Evolutionary conservation across 257 asterid species (phyloP), one percentile per base, ranked within the genome.

Genomic region (Scutellaria baicalensis): DNA sequence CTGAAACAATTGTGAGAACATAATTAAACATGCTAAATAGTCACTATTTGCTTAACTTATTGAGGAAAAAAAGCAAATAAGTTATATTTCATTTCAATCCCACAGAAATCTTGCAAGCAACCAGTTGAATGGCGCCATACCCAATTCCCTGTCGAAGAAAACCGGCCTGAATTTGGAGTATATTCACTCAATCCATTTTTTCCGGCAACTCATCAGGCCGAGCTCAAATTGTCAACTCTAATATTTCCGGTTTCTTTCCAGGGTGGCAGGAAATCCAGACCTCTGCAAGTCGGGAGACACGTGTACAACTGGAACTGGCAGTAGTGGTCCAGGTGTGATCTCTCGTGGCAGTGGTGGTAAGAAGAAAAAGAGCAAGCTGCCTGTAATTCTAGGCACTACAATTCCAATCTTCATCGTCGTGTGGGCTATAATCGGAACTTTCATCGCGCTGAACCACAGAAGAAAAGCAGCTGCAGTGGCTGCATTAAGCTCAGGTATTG

Each of bases 71-170:
- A 67, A n/a, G 64, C 55, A 68, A 51, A 61, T 51, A 8, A 57
- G n/a, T n/a, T 17, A 27, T n/a, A 11, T 23, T 8, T 65, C 6
- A 27, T 27, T 27, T 27, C 3, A 4, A 12, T 16, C 2, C 64
- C 58, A 9, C 84, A 88, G 95, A 84, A 82, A 88, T 81, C 81
- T 88, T 50, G 84, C 82, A 8, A 51, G 76, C 71, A 85, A 88
- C 69, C 68, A 73, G 39, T 82, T 88, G 57, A 83, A 63, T 60
- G 92, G 92, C 18, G 33, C 84, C 0, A 12, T 88, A 42, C 95
- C 95, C 4, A 62, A 72, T 31, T 77, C 88, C 6, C 74, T 88
- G 12, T 64, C 84, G 12, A 77, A 71, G 59, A 84, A 80, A 73
- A 84, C 68, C 14, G 77, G 69, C 75, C 78, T 80, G 23, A 78